Base-by-base conservation (phyloP, 164 flowering plant genomes). In the Liquidambar formosana region DNA sequence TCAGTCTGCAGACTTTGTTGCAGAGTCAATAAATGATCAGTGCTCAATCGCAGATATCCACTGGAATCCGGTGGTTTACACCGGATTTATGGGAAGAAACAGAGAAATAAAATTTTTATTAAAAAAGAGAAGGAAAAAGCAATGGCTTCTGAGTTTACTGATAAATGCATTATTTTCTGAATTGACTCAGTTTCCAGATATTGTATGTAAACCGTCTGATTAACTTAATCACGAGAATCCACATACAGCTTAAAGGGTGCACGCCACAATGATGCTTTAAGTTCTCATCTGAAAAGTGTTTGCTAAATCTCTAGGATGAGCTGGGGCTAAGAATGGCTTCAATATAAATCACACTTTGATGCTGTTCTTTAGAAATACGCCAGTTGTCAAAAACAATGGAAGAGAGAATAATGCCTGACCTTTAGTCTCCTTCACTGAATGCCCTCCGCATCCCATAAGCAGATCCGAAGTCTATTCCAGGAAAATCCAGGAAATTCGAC, bases 341-440 rank as follows among this genome's bases (percentile, higher is more conserved):
- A n/a, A n/a, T n/a, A n/a, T n/a, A n/a, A n/a, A n/a, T n/a, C n/a
- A n/a, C n/a, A n/a, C n/a, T n/a, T n/a, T n/a, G n/a, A n/a, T n/a
- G n/a, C n/a, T n/a, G n/a, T n/a, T n/a, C n/a, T n/a, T n/a, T n/a
- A n/a, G n/a, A n/a, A n/a, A n/a, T n/a, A n/a, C n/a, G n/a, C n/a
- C 62, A 33, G 10, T 27, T 58, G 43, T 27, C 41, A 57, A 45
- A 12, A 25, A 18, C 41, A 64, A 45, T 22, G 48, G 14, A 46
- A 28, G 41, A 44, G 2, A 46, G 27, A 41, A 63, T 16, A 26
- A 53, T 22, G 60, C 38, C 78, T 72, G 68, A 96, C 99, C 99
- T 90, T 84, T 75, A 96, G 77, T 96, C 99, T 76, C 99, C 98
- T 73, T 93, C 99, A 72, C 99, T 96, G 78, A 75, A 92, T 43